phyloP scores from a whole-genome alignment of 164 flowering plant genomes.

The grape (Vitis vinifera) region ASM3070453v1 NC_081809.1:10398501-10399000 shows the following conservation, averaged over 20 bases:
- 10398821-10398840: constrained; percentile 9
- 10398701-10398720: constrained; percentile 11
- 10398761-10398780: constrained; percentile 8
- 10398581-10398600: not conserved
- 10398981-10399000: too few species aligned
- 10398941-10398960: too few species aligned
- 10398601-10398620: constrained; percentile 65
- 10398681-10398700: constrained; percentile 20
- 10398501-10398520: too few species aligned
- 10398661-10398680: constrained; percentile 11
- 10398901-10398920: constrained; percentile 15
- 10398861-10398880: not conserved
- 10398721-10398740: constrained; percentile 20
- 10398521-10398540: not conserved
- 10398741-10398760: constrained; percentile 47
- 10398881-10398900: constrained; percentile 7
- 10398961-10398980: too few species aligned
- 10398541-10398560: not conserved
- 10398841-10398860: not conserved
- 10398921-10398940: not conserved
- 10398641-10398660: constrained; percentile 20
- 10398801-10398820: not conserved
- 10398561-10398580: not conserved
- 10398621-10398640: constrained; percentile 40
- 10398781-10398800: constrained; percentile 12